Evolutionary conservation across 2,329 filamentous ascomycete genomes (phyloP).

Genomic region (Colletotrichum lindemuthianum): DNA sequence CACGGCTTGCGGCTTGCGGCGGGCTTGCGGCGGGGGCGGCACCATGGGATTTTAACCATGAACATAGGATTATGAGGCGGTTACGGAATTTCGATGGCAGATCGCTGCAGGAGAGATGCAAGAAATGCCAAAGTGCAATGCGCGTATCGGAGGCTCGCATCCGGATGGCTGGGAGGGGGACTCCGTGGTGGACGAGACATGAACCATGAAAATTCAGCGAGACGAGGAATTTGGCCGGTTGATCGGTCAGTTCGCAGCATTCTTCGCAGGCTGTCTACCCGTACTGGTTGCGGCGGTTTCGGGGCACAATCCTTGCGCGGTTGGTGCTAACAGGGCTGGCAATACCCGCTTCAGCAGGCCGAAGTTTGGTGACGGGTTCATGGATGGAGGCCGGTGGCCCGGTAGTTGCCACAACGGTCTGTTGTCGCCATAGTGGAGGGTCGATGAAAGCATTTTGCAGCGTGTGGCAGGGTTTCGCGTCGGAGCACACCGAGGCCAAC

Average conservation of each 20-base stretch:
- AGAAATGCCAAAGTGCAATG: conserved; percentile 1
- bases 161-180: not conserved
- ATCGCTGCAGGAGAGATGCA: conserved; percentile 9
- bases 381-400: conserved; percentile 17
- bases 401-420: conserved; percentile 8
- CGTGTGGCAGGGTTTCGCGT: conserved; percentile 8
- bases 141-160: not conserved
- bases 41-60: conserved; percentile 23
- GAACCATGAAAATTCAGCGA: not conserved
- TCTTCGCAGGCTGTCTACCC: too few species aligned
- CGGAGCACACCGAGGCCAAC: conserved; percentile 5
- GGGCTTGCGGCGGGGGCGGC: conserved; percentile 5
- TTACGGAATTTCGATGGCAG: conserved; percentile 20
- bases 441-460: conserved; percentile 10
- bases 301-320: conserved; percentile 17
- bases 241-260: too few species aligned
- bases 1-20: not conserved
- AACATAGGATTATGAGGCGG: conserved; percentile 19
- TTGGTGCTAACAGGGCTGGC: conserved; percentile 7
- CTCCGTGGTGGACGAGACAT: not conserved
- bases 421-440: conserved; percentile 22
- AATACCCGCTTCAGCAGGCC: conserved; percentile 4
- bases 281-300: conserved; percentile 26
- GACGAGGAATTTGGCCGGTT: too few species aligned
- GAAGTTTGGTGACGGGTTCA: conserved; percentile 17